Evolutionary conservation across 83 land plant species (phyloP).

Genomic region (Picea engelmannii): DNA sequence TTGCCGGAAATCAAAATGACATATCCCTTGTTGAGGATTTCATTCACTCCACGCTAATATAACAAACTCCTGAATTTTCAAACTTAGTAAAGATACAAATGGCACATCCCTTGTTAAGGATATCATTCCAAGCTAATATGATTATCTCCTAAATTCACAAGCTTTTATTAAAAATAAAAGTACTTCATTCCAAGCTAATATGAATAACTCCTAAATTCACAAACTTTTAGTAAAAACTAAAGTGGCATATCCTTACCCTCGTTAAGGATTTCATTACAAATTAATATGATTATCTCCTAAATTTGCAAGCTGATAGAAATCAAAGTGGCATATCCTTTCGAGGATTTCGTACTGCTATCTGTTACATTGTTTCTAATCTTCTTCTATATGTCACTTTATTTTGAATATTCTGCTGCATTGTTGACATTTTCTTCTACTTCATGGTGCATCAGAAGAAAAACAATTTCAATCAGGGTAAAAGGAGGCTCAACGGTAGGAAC

Average conservation of each 20-base stretch:
- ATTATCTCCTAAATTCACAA: too few relatives aligned
- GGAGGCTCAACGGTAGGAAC: slow-evolving; percentile 30
- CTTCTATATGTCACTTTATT: background rate
- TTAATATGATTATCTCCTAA: background rate
- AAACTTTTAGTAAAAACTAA: background rate
- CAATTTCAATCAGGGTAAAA: slow-evolving; percentile 41
- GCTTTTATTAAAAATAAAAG: too few relatives aligned
- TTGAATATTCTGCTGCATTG: background rate
- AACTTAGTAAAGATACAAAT: too few relatives aligned
- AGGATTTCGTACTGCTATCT: background rate
- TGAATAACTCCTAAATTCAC: background rate
- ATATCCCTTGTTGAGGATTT: too few relatives aligned
- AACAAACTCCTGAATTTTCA: too few relatives aligned
- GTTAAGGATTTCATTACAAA: background rate
- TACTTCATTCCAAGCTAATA: background rate
- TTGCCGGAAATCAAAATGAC: too few relatives aligned
- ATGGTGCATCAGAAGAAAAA: slow-evolving; percentile 40
- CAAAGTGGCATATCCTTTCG: too few relatives aligned
- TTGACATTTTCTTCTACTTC: background rate
- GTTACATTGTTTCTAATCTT: background rate
- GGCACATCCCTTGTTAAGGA: too few relatives aligned
- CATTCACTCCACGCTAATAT: too few relatives aligned
- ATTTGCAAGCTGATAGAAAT: background rate
- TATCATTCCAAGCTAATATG: too few relatives aligned
- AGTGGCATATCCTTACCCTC: too few relatives aligned